phyloP scores from a whole-genome alignment of 345 rosid species.

The Erodium maritimum region DNA sequence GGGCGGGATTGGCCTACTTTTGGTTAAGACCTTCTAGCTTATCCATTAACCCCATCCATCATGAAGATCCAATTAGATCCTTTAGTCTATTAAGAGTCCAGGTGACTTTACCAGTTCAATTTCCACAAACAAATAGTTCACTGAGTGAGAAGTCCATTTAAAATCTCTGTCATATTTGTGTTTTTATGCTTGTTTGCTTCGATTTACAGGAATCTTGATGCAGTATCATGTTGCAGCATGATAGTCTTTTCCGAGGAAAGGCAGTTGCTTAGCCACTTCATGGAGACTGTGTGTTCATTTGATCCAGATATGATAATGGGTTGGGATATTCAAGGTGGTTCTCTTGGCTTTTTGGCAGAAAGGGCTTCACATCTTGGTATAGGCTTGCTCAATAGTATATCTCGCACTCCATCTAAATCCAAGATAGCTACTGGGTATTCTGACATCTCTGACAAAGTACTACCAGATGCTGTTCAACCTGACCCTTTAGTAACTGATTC shows the following conservation, averaged over 20 bases:
- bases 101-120: not conserved
- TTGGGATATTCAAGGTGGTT: slow-evolving; percentile 91
- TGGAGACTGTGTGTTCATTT: slow-evolving; percentile 33
- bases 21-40: not conserved
- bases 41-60: not conserved
- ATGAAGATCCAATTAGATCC: not conserved
- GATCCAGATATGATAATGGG: slow-evolving; percentile 87
- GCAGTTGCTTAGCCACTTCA: slow-evolving; percentile 43
- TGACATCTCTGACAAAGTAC: slow-evolving; percentile 25
- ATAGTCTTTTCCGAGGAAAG: slow-evolving; percentile 51
- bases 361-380: slow-evolving; percentile 89
- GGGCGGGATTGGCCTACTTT: not conserved
- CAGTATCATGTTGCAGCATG: slow-evolving; percentile 50
- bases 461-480: slow-evolving; percentile 19
- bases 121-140: not conserved
- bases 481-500: slow-evolving; percentile 33
- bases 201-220: slow-evolving; percentile 56
- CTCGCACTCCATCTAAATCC: slow-evolving; percentile 51
- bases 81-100: not conserved
- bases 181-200: slow-evolving; percentile 6
- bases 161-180: not conserved
- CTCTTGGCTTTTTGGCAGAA: slow-evolving; percentile 93
- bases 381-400: slow-evolving; percentile 62
- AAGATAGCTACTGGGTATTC: slow-evolving; percentile 17
- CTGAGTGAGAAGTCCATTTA: not conserved